These are phyloP conservation scores for Calvatia gigantea DNA, from an alignment of 768 basidiomycete species.

Conservation along the genomic window DNA sequence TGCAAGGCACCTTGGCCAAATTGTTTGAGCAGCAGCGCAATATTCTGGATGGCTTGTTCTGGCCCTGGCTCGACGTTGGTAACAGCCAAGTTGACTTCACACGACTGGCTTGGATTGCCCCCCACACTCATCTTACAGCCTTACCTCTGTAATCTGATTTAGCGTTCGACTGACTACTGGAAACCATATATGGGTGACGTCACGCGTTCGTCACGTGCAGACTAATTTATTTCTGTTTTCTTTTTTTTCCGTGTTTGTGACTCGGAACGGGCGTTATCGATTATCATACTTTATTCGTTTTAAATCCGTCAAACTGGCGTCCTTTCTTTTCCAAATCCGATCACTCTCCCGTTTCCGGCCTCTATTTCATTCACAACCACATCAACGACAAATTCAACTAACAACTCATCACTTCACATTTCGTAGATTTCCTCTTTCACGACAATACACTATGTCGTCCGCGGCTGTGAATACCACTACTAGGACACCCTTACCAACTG, in stretches of 20 bases:
- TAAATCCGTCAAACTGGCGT: neutral
- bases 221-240: too few species aligned
- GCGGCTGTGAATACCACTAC: neutral
- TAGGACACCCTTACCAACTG: conserved; percentile 25
- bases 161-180: too few species aligned
- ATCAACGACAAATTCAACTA: neutral
- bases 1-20: too few species aligned
- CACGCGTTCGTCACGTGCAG: neutral
- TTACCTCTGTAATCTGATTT: too few species aligned
- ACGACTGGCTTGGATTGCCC: conserved; percentile 32
- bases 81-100: conserved; percentile 40
- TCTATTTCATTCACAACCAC: neutral
- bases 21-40: too few species aligned
- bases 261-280: neutral
- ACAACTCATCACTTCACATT: neutral
- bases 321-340: conserved; percentile 2
- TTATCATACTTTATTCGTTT: neutral
- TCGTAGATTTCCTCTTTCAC: neutral
- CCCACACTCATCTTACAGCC: too few species aligned
- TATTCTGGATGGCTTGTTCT: too few species aligned
- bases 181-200: too few species aligned
- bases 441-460: neutral
- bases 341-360: neutral
- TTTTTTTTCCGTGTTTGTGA: neutral
- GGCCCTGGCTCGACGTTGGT: conserved; percentile 35